Conservation (phyloP, 2,329 filamentous ascomycete species). For the Sarocladiaceae sp. region DNA sequence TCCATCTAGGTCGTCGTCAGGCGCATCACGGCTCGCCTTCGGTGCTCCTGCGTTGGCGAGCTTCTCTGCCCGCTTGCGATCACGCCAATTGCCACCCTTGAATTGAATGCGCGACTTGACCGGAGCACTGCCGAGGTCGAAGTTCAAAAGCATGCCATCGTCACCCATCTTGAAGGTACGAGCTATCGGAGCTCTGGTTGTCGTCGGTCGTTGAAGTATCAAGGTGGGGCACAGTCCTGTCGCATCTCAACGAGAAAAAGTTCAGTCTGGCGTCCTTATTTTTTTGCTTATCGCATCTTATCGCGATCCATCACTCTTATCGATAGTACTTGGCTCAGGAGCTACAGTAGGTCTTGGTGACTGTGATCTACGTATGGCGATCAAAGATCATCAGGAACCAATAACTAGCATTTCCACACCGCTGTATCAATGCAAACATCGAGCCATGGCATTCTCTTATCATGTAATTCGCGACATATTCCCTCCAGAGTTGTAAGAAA, state of each 20-base stretch:
- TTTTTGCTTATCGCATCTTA: conserved; percentile 3
- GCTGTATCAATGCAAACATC: background rate
- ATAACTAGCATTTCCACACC: background rate
- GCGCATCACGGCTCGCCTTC: conserved; percentile 8
- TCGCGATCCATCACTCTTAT: background rate
- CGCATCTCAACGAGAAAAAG: conserved; percentile 6
- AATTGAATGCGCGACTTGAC: conserved; percentile 60
- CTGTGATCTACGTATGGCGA: background rate
- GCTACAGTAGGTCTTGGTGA: background rate
- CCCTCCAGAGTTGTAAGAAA: no score
- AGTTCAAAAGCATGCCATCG: conserved; percentile 93
- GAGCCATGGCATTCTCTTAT: no score
- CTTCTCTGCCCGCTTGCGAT: conserved; percentile 66
- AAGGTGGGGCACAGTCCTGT: background rate
- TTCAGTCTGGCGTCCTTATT: background rate
- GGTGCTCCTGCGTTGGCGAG: conserved; percentile 18
- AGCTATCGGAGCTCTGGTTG: conserved; percentile 4
- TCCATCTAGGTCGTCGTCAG: conserved; percentile 20
- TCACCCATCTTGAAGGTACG: conserved; percentile 65
- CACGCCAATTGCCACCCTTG: conserved; percentile 91
- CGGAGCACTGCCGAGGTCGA: conserved; percentile 68
- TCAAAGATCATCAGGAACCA: background rate
- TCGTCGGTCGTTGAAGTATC: background rate
- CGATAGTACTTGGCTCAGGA: background rate
- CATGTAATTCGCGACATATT: no score